Evolutionary conservation across 352 stramenopile species (phyloP).

Genomic region (Pilasporangium apinafurcum): DNA sequence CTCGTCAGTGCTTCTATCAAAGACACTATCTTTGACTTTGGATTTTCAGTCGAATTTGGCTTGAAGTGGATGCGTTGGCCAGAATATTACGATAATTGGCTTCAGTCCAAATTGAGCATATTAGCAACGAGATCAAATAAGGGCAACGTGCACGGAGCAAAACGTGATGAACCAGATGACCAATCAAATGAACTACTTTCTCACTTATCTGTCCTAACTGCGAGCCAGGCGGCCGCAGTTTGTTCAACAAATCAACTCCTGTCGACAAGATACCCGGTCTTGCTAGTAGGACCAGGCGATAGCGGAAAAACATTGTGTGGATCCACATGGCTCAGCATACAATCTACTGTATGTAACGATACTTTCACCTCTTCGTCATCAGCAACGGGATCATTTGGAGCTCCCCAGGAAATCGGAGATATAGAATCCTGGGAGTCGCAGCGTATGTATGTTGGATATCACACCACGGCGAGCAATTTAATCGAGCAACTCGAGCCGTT

Average conservation of each 20-base stretch:
- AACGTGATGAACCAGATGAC: background rate
- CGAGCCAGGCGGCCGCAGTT: slow-evolving; percentile 22
- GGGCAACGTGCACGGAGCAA: background rate
- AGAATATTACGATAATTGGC: slow-evolving; percentile 55
- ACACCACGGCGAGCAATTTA: slow-evolving; percentile 2
- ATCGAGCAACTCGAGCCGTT: slow-evolving; percentile 6
- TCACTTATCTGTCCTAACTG: slow-evolving; percentile 29
- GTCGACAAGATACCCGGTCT: slow-evolving; percentile 18
- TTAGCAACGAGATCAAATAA: background rate
- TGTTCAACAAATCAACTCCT: slow-evolving; percentile 47
- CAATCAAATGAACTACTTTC: background rate
- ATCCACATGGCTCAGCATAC: slow-evolving; percentile 14
- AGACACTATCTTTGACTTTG: slow-evolving; percentile 59
- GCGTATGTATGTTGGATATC: slow-evolving; percentile 5
- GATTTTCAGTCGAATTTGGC: slow-evolving; percentile 61
- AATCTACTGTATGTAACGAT: no score
- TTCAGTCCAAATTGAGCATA: slow-evolving; percentile 16
- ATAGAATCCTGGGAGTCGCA: slow-evolving; percentile 19
- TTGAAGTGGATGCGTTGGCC: slow-evolving; percentile 69
- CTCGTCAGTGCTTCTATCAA: slow-evolving; percentile 7
- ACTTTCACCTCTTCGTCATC: no score
- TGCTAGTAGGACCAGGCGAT: slow-evolving; percentile 32
- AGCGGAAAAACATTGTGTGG: slow-evolving; percentile 47
- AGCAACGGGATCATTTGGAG: no score
- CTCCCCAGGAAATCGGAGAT: no score